Evolutionary conservation across 208 protist genomes (phyloP).

Genomic region (Crithidia thermophila): DNA sequence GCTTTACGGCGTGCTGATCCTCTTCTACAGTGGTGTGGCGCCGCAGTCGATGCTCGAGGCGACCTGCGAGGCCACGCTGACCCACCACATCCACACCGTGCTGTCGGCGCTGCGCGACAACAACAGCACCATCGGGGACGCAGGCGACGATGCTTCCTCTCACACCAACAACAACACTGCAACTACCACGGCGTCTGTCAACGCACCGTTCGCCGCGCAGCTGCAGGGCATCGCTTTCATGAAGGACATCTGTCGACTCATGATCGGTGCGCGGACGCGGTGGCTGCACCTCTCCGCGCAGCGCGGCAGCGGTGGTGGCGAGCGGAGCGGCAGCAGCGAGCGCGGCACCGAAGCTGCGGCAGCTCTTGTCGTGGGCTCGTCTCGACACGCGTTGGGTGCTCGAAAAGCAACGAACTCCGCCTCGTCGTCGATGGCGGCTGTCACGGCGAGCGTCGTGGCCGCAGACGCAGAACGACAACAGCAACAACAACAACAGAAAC

Average conservation of each 20-base stretch:
- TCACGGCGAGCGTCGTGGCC: conserved; percentile 19
- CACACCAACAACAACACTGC: not conserved
- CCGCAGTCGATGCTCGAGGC: conserved; percentile 66
- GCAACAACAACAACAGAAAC: conserved; percentile 13
- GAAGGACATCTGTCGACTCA: conserved; percentile 65
- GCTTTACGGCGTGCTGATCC: conserved; percentile 57
- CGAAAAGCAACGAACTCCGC: not conserved
- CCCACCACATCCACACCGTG: conserved; percentile 51
- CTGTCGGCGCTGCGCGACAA: conserved; percentile 33
- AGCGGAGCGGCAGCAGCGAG: not conserved
- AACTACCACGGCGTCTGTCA: too few species aligned
- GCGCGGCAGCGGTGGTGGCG: not conserved
- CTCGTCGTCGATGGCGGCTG: conserved; percentile 26
- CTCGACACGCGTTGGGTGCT: not conserved
- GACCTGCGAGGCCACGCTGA: conserved; percentile 65
- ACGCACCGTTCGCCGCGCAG: conserved; percentile 40
- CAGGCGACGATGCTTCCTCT: not conserved
- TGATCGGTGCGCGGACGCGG: conserved; percentile 26
- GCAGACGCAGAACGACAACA: conserved; percentile 17
- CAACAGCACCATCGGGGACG: not conserved
- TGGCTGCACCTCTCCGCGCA: conserved; percentile 27
- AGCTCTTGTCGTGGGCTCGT: not conserved
- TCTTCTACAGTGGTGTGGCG: conserved; percentile 50
- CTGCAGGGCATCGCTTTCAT: conserved; percentile 60
- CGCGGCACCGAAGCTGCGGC: not conserved